Conservation (phyloP, 148 eudicot species). For the Pharnaceum exiguum region DNA sequence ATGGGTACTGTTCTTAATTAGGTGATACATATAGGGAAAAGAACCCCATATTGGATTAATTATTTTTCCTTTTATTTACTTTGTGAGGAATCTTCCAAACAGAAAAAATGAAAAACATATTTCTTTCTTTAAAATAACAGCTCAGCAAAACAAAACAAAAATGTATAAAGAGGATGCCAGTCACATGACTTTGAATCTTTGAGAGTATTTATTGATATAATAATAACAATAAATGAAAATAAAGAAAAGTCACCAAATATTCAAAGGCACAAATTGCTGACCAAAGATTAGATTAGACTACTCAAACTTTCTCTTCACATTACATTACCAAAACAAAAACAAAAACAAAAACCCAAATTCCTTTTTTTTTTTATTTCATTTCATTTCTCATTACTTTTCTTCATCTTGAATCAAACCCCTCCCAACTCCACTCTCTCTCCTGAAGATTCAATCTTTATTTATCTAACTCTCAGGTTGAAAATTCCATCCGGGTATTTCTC, state of each 20-base stretch:
- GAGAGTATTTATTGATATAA: no score
- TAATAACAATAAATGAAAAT: not conserved
- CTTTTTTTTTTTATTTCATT: not conserved
- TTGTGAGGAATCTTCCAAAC: no score
- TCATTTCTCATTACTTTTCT: not conserved
- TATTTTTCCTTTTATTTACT: no score
- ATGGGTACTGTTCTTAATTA: no score
- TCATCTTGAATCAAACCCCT: not conserved
- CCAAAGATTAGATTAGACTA: not conserved
- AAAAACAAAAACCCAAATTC: no score
- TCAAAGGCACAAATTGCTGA: conserved; percentile 2
- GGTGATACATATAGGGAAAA: no score
- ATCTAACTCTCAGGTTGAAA: not conserved
- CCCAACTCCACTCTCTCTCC: not conserved
- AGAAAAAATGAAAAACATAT: no score
- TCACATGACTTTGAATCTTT: no score
- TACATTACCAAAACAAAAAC: no score
- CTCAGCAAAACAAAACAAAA: no score
- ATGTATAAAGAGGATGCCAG: not conserved
- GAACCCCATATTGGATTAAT: no score
- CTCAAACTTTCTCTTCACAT: not conserved
- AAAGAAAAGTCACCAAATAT: conserved; percentile 9
- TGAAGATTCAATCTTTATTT: not conserved
- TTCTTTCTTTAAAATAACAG: no score
- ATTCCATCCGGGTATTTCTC: conserved; percentile 1